A percentile compares a stretch with the other conserved stretches of the same genome.
Evolutionary conservation across 1,139 yeast genomes (phyloP).

Genomic region (Martiniozyma asiatica): DNA sequence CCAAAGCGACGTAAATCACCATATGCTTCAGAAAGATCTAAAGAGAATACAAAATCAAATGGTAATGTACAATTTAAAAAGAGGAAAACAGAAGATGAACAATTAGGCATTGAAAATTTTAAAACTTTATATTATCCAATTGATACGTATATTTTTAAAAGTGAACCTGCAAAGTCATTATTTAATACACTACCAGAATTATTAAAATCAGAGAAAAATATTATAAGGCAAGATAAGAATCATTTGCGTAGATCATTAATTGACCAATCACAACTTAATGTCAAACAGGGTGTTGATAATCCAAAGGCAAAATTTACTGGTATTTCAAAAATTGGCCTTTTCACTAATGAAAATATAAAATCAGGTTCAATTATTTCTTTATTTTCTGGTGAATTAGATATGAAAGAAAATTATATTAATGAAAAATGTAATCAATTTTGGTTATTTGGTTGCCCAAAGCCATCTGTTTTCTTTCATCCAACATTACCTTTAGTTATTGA

Average conservation of each 20-base stretch:
- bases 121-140: constrained; percentile 40
- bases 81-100: constrained; percentile 21
- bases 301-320: constrained; percentile 62
- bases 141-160: constrained; percentile 32
- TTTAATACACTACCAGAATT: constrained; percentile 16
- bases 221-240: constrained; percentile 8
- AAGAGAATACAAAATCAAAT: constrained; percentile 2
- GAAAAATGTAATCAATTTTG: constrained; percentile 69
- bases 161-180: constrained; percentile 24
- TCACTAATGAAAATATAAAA: constrained; percentile 32
- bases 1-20: constrained; percentile 17
- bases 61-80: constrained; percentile 15
- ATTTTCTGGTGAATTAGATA: constrained; percentile 62
- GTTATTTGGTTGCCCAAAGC: constrained; percentile 77
- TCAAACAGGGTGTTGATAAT: constrained; percentile 40
- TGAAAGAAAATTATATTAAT: constrained; percentile 45
- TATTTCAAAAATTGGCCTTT: constrained; percentile 56
- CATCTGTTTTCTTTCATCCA: constrained; percentile 51
- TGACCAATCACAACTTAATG: constrained; percentile 13
- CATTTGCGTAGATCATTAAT: constrained; percentile 9
- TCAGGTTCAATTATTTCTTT: constrained; percentile 48
- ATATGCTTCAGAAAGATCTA: constrained; percentile 3
- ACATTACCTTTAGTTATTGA: constrained; percentile 54
- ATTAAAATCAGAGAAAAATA: constrained; percentile 8
- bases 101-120: constrained; percentile 28